Evolutionary conservation across 495 filamentous ascomycete genomes (phyloP), one percentile per base, ranked within the genome.

Genomic region (Aspergillus olivimuriae): DNA sequence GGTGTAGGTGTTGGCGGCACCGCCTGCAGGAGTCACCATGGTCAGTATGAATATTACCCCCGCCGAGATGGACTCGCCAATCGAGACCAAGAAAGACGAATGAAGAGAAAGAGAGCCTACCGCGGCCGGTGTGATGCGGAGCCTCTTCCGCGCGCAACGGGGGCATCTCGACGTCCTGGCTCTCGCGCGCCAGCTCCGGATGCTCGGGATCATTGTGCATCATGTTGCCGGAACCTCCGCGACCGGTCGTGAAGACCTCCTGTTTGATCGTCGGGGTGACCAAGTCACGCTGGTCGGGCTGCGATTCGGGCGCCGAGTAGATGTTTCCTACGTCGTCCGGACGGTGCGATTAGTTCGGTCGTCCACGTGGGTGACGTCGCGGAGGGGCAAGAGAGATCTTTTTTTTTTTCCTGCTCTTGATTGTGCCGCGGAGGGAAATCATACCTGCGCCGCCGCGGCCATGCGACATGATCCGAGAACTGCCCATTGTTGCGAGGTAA

Each of bases 221-320:
- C 83, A 91, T 89, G 63, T 91, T 91, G 17, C 86, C 86, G 8
- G 69, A 69, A 44, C 81, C 81, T 17, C 81, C 81, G 47, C 81
- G 80, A 24, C 82, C 90, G 15, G 90, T 96, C 4, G 90, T 94
- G 56, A 87, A 90, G 46, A 87, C 67, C 12, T 84, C 70, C 16
- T 74, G 74, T 66, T 94, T 95, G 57, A 96, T 79, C 33, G 79
- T 85, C 0, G 90, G 90, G 3, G 89, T 94, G 50, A 81, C 67
- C 42, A 94, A 75, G 52, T 87, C 84, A 14, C 69, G 56, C 44
- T 80, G 69, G 4, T 67, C 60, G 44, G 72, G 55, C 30, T 66
- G 62, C 48, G 69, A 69, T 50, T 77, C 62, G 41, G 5, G 5
- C 6, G 72, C 66, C 49, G 76, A 76, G 55, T 73, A 75, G 50